Conservation (phyloP, 352 stramenopile genomes). For the Pythium oligandrum region DNA sequence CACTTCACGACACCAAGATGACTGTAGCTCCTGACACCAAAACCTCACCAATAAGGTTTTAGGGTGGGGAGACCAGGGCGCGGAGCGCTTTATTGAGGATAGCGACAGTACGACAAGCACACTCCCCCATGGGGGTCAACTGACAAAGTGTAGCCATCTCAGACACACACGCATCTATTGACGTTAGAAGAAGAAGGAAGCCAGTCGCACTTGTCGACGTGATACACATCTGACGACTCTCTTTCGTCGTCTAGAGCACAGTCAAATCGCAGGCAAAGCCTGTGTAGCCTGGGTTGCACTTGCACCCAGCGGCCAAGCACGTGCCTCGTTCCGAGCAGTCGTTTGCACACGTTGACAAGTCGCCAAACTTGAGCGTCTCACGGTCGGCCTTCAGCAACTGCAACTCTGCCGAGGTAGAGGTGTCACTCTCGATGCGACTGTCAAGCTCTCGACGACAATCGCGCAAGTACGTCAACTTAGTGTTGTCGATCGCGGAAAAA, state of each 20-base stretch:
- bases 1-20: no score
- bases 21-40: no score
- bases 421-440: slow-evolving; percentile 14
- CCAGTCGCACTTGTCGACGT: no score
- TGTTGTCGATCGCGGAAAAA: slow-evolving; percentile 22
- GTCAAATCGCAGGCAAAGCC: slow-evolving; percentile 19
- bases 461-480: slow-evolving; percentile 28
- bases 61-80: no score
- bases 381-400: slow-evolving; percentile 12
- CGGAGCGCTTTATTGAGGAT: no score
- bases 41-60: no score
- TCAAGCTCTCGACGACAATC: slow-evolving; percentile 30
- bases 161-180: no score
- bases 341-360: slow-evolving; percentile 13
- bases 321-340: slow-evolving; percentile 19
- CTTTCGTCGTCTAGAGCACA: not conserved
- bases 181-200: no score
- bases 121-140: no score
- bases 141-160: no score
- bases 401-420: slow-evolving; percentile 9
- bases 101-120: no score
- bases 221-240: no score
- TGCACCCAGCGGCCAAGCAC: slow-evolving; percentile 21
- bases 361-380: slow-evolving; percentile 14
- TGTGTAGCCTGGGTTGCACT: slow-evolving; percentile 24